Conservation (phyloP, 352 stramenopile species). For the Phytophthora rubi region DNA sequence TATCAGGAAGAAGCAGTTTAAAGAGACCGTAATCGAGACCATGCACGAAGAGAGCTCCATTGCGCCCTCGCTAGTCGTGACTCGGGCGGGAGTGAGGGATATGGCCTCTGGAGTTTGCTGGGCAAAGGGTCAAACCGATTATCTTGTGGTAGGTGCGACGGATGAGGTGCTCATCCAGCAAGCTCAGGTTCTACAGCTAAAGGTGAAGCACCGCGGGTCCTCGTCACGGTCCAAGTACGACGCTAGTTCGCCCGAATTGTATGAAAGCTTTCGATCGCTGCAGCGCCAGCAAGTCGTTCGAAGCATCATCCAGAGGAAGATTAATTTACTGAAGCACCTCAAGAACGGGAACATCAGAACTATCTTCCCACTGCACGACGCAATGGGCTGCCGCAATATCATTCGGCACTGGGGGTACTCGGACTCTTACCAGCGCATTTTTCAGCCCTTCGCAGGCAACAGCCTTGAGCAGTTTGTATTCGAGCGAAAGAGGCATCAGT, state of each 20-base stretch:
- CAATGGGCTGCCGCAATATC: slow-evolving; percentile 65
- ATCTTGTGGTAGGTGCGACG: slow-evolving; percentile 64
- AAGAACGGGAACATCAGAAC: slow-evolving; percentile 55
- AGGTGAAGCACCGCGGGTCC: slow-evolving; percentile 76
- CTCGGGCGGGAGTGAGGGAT: slow-evolving; percentile 38
- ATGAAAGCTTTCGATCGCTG: slow-evolving; percentile 77
- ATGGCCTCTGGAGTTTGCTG: neutral
- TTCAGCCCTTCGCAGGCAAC: slow-evolving; percentile 59
- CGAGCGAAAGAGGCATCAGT: slow-evolving; percentile 66
- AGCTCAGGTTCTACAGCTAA: slow-evolving; percentile 67
- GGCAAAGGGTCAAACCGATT: slow-evolving; percentile 43
- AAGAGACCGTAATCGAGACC: slow-evolving; percentile 76
- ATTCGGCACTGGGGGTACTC: slow-evolving; percentile 63
- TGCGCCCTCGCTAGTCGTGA: slow-evolving; percentile 59
- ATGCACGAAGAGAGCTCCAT: slow-evolving; percentile 71
- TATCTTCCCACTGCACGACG: slow-evolving; percentile 77
- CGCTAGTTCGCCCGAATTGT: slow-evolving; percentile 43
- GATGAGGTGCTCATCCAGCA: slow-evolving; percentile 67
- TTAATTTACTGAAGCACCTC: slow-evolving; percentile 70
- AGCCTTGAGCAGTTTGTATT: slow-evolving; percentile 67
- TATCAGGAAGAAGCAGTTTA: slow-evolving; percentile 62
- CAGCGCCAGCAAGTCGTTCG: slow-evolving; percentile 80
- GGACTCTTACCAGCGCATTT: slow-evolving; percentile 43
- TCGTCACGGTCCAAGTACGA: slow-evolving; percentile 64
- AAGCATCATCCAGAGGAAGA: slow-evolving; percentile 77